phyloP scores from a whole-genome alignment of 2,329 filamentous ascomycete species.

The Polytolypa hystricis region DNA sequence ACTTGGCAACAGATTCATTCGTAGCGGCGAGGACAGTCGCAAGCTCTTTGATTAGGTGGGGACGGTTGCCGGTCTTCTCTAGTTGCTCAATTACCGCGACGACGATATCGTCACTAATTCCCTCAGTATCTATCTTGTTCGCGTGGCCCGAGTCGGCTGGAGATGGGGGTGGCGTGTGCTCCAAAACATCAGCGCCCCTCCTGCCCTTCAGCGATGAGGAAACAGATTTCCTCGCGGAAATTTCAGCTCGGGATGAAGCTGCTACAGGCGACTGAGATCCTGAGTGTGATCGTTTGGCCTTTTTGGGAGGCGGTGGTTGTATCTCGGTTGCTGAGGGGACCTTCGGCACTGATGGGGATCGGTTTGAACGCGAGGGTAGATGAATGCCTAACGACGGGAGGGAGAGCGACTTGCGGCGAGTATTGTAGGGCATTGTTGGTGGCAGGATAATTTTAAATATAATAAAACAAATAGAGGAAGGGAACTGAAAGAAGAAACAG shows the following conservation, averaged over 20 bases:
- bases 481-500: slow-evolving; percentile 2
- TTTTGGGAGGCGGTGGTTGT: slow-evolving; percentile 46
- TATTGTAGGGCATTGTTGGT: slow-evolving; percentile 78
- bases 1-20: slow-evolving; percentile 84
- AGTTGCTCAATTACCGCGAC: slow-evolving; percentile 80
- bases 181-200: slow-evolving; percentile 44
- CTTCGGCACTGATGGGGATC: slow-evolving; percentile 52
- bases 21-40: slow-evolving; percentile 65
- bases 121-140: slow-evolving; percentile 61
- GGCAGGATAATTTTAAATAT: background rate
- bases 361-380: slow-evolving; percentile 50
- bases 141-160: slow-evolving; percentile 41
- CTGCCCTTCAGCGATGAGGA: slow-evolving; percentile 21
- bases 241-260: slow-evolving; percentile 19
- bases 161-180: slow-evolving; percentile 72
- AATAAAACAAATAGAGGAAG: background rate
- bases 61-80: slow-evolving; percentile 79
- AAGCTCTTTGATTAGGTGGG: slow-evolving; percentile 89
- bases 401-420: slow-evolving; percentile 88
- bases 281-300: slow-evolving; percentile 65
- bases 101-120: slow-evolving; percentile 91
- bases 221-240: slow-evolving; percentile 20
- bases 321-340: slow-evolving; percentile 49
- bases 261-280: slow-evolving; percentile 33
- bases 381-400: slow-evolving; percentile 88